These are phyloP conservation scores for Colletotrichum falcatum DNA, from an alignment of 2,329 filamentous ascomycete species.

Conservation along the genomic window DNA sequence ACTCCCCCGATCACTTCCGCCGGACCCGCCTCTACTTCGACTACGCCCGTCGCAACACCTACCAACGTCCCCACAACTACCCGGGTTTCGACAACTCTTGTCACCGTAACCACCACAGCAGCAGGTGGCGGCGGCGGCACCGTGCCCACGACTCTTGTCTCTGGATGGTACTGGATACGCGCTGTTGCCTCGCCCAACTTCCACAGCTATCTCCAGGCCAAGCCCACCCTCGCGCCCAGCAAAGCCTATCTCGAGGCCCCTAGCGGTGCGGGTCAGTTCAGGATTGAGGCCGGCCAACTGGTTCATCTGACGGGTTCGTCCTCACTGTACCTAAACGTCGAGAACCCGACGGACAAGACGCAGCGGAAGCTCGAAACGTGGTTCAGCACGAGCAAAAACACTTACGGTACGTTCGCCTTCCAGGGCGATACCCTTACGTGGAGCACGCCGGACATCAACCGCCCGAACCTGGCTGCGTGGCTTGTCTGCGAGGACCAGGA, in stretches of 20 bases:
- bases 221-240: slow-evolving; percentile 56
- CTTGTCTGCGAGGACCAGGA: slow-evolving; percentile 65
- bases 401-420: slow-evolving; percentile 68
- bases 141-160: slow-evolving; percentile 55
- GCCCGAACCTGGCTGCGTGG: slow-evolving; percentile 70
- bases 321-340: slow-evolving; percentile 61
- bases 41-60: slow-evolving; percentile 12
- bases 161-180: slow-evolving; percentile 68
- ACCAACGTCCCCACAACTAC: slow-evolving; percentile 12
- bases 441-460: slow-evolving; percentile 58
- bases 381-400: slow-evolving; percentile 63
- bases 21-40: slow-evolving; percentile 11
- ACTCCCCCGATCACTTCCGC: slow-evolving; percentile 22
- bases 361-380: slow-evolving; percentile 62
- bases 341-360: slow-evolving; percentile 58
- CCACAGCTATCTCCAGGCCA: slow-evolving; percentile 66
- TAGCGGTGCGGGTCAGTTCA: slow-evolving; percentile 69
- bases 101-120: slow-evolving; percentile 30
- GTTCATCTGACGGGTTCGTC: slow-evolving; percentile 60
- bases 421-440: slow-evolving; percentile 70
- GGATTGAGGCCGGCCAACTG: slow-evolving; percentile 66
- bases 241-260: slow-evolving; percentile 63
- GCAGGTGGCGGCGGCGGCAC: slow-evolving; percentile 23
- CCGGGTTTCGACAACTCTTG: slow-evolving; percentile 29
- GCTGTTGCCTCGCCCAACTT: slow-evolving; percentile 69